These are phyloP conservation scores for Cudoniella acicularis DNA, from an alignment of 495 filamentous ascomycete genomes.

Conservation along the genomic window DNA sequence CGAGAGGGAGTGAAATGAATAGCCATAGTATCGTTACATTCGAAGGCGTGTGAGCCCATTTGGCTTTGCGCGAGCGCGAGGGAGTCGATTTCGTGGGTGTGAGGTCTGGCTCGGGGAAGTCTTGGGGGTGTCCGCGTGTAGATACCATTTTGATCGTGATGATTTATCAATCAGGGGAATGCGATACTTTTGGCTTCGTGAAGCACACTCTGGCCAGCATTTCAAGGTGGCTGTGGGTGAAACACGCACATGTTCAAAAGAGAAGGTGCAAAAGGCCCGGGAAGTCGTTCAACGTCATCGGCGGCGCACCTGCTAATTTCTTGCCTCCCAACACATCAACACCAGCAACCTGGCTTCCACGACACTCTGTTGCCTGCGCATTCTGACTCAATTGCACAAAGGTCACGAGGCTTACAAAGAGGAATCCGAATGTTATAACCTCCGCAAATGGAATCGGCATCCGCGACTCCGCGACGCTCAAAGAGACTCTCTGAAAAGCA, in stretches of 20 bases:
- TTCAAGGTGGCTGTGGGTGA: not conserved
- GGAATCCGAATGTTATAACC: conserved; percentile 15
- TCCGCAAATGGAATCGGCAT: conserved; percentile 21
- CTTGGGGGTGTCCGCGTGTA: conserved; percentile 18
- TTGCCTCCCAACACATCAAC: conserved; percentile 13
- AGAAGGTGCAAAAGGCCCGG: not conserved
- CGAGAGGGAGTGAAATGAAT: conserved; percentile 69
- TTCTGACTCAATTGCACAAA: conserved; percentile 1
- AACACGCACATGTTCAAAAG: not conserved
- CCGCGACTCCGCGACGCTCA: conserved; percentile 22
- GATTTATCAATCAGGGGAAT: not conserved
- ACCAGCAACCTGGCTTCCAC: conserved; percentile 10
- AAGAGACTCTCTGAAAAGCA: conserved; percentile 12
- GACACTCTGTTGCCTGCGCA: conserved; percentile 4
- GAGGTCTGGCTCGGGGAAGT: conserved; percentile 21
- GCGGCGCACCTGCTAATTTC: conserved; percentile 1
- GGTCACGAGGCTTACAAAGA: not conserved
- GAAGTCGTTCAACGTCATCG: conserved; percentile 6
- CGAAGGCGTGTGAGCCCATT: conserved; percentile 67
- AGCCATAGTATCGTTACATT: conserved; percentile 70
- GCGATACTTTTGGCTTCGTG: not conserved
- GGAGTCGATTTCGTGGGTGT: conserved; percentile 21
- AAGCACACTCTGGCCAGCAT: not conserved
- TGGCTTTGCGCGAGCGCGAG: conserved; percentile 26
- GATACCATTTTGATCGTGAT: conserved; percentile 18